Evolutionary conservation across 164 flowering plant species (phyloP), one percentile per base, ranked within the genome.

Genomic region (Echeveria elegans): DNA sequence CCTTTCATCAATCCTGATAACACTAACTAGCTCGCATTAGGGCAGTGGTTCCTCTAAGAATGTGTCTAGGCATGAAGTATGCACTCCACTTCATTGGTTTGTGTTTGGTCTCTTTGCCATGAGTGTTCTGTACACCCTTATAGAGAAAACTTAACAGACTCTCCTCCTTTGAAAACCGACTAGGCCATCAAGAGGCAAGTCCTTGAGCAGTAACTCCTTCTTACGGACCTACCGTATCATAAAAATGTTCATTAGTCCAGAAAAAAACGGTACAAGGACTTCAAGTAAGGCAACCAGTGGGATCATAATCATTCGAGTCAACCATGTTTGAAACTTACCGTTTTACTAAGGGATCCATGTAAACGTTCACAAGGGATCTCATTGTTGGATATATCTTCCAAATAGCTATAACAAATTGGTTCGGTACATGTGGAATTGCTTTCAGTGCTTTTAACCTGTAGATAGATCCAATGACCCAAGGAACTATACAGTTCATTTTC

Each of bases 351-450:
- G 93, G 84, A 78, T 94, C 99, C 94, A 91, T 82, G 80, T 94
- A 94, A 50, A 83, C 83, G 29, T 77, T 74, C 64, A 94, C 71
- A 67, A 94, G 94, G 63, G 97, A 91, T 77, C 80, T 88, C 99
- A 94, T 89, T 32, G 96, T 91, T 7, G 99, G 99, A 67, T 88
- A 94, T 74, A 86, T 94, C 79, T 87, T 91, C 87, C 88, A 87
- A 66, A 94, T 87, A 28, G 99, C 92, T 52, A 88, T 69, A 23
- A 96, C 99, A 78, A 82, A 88, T 70, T 96, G 83, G 45, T 97
- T 97, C 71, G 89, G 99, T 43, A 94, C 97, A 76, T 91, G 89
- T 52, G 99, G 99, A 30, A 94, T 88, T 26, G 96, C 86, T 14
- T 88, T 73, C 77, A 94, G 77, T 62, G 86, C 94, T 75, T 89